Base-by-base conservation (phyloP, 23 red algal genomes). In the Pyropia haitanensis region DNA sequence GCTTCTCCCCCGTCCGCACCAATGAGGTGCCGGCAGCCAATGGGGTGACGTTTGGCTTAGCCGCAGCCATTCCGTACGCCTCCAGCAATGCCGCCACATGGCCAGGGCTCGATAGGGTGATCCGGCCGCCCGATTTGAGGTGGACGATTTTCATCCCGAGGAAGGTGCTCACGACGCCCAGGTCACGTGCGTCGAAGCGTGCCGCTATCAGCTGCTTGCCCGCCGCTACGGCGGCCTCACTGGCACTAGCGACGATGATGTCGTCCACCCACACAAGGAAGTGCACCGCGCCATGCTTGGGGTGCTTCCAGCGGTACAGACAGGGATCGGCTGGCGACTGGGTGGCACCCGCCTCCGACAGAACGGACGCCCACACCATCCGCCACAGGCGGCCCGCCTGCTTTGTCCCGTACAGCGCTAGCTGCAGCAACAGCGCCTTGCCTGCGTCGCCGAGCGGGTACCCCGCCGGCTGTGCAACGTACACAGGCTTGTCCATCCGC, bases 331-430 rank as follows among this genome's bases (percentile, higher is more conserved):
- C 17, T 1, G 63, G 7, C 12, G 65, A 72, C 25, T 0, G 31
- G 24, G 58, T 64, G 1, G 64, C 64, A 3, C 57, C 66, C 20
- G 27, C 33, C 19, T 49, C 17, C 14, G 55, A 31, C 16, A 83
- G 18, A 27, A 61, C 57, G n/a, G 18, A 28, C 5, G 71, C 18
- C 52, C 68, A 34, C 13, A 64, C 27, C 6, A 48, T 0, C 1
- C 24, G 27, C 6, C 51, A 72, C 7, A 49, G 60, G 17, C 65
- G 51, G 44, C 52, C 63, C 13, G 67, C 78, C 28, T 83, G 50
- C 30, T 83, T 72, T 9, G 66, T 46, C 2, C 78, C 78, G 19
- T 72, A 72, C 18, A 83, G 54, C 2, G 78, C 78, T 3, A 49
- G 18, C 0, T 66, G 9, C 17, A 83, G 27, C 16, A 54, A 13